Base-by-base conservation (phyloP, 78 protist genomes). In the Emiliania huxleyi region DNA sequence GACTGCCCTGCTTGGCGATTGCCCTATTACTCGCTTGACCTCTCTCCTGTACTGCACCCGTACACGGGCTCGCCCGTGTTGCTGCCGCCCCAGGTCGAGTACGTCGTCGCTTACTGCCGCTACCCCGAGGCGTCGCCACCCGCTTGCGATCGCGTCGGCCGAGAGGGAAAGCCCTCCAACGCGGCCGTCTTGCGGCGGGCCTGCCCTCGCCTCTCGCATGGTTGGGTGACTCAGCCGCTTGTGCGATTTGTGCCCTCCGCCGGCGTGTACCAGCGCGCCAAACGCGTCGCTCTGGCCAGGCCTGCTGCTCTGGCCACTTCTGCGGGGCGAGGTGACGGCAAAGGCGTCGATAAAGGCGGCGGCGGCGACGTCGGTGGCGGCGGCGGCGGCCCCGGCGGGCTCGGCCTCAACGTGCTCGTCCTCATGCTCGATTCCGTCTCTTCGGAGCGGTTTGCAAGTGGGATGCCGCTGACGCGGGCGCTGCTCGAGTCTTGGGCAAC, bases 351-450 rank as follows among this genome's bases (percentile, higher is more conserved):
- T n/a, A n/a, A n/a, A n/a, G n/a, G n/a, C n/a, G n/a, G n/a, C n/a
- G n/a, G n/a, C n/a, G n/a, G n/a, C n/a, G n/a, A n/a, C n/a, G n/a
- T n/a, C n/a, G n/a, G n/a, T n/a, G n/a, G n/a, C n/a, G n/a, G n/a
- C n/a, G 38, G 73, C n/a, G n/a, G 26, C 33, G 73, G 26, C 33
- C 33, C 38, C 73, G 73, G n/a, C 73, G 73, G 73, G 11, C 12
- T 23, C n/a, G 73, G 73, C 4, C 12, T 81, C 18, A 4, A 44
- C 15, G 56, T 81, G 40, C 1, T 44, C 2, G 56, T 81, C 5
- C 5, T 81, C 33, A 43, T 81, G 55, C 38, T 81, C 89, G 89
- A 81, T 23, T 81, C 89, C 23, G 44, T 81, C 55, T 25, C 89
- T 0, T 52, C 89, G 15, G 56, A 18, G 23, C 33, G 89, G 1